These are phyloP conservation scores for Urostyla sp. DNA, from an alignment of 73 alveolate species.

Conservation along the genomic window DNA sequence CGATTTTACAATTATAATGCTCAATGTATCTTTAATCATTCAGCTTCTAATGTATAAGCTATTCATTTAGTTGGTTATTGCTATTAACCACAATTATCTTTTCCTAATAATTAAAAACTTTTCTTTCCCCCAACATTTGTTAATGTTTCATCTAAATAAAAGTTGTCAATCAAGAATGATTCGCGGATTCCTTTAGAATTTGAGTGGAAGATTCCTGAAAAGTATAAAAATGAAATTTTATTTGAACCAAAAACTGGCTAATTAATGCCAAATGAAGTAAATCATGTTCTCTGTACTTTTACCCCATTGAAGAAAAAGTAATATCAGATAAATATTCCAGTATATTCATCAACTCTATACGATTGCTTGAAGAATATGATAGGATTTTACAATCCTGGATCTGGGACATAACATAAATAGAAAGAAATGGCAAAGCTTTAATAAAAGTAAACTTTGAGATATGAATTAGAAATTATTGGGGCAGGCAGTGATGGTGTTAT, in stretches of 20 bases:
- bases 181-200: conserved; percentile 92
- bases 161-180: conserved; percentile 87
- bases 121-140: conserved; percentile 97
- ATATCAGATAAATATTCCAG: conserved; percentile 85
- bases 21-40: conserved; percentile 91
- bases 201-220: conserved; percentile 90
- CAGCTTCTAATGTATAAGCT: conserved; percentile 83
- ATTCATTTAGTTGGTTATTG: conserved; percentile 93
- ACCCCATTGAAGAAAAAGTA: conserved; percentile 93
- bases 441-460: conserved; percentile 72
- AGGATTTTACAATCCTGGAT: conserved; percentile 97
- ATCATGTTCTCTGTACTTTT: conserved; percentile 83
- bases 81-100: conserved; percentile 89
- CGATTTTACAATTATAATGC: conserved; percentile 89
- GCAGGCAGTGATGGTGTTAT: conserved; percentile 96
- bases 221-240: conserved; percentile 87
- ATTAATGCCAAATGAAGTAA: conserved; percentile 90
- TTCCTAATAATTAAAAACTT: conserved; percentile 92
- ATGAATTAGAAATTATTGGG: conserved; percentile 81
- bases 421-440: conserved; percentile 41
- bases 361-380: conserved; percentile 87
- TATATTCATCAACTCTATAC: conserved; percentile 86
- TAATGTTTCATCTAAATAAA: conserved; percentile 94
- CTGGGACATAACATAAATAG: conserved; percentile 55
- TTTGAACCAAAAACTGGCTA: conserved; percentile 90